These are phyloP conservation scores for Fusarium albidum DNA, from an alignment of 2,329 filamentous ascomycete genomes.

Conservation along the genomic window DNA sequence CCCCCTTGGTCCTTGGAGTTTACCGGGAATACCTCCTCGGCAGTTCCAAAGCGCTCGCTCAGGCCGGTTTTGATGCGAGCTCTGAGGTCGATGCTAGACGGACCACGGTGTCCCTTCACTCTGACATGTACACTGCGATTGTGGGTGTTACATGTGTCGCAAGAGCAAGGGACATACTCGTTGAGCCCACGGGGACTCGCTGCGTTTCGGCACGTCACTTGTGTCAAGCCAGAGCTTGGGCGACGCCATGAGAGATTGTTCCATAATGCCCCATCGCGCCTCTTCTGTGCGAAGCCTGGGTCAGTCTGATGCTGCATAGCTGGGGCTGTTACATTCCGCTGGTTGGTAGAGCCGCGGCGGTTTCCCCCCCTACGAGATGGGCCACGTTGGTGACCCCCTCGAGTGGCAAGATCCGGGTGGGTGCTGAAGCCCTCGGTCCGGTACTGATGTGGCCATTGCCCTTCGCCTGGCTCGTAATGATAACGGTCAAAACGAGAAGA, in stretches of 20 bases:
- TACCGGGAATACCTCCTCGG: conserved; percentile 41
- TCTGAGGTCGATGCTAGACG: conserved; percentile 33
- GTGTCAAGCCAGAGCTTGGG: conserved; percentile 13
- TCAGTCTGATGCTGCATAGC: conserved; percentile 10
- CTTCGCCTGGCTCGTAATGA: conserved; percentile 11
- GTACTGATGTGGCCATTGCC: conserved; percentile 21
- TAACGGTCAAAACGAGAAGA: conserved; percentile 16
- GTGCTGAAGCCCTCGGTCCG: conserved; percentile 18
- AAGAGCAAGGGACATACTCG: conserved; percentile 43
- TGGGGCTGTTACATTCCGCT: conserved; percentile 33
- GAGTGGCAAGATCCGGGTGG: conserved; percentile 5
- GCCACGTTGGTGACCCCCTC: conserved; percentile 23
- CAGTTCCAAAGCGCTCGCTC: conserved; percentile 38
- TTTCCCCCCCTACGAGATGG: conserved; percentile 15
- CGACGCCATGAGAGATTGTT: conserved; percentile 27
- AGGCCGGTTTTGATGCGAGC: conserved; percentile 43
- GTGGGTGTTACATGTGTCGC: conserved; percentile 38
- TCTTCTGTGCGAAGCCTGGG: conserved; percentile 16
- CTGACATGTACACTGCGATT: conserved; percentile 45
- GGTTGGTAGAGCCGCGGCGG: conserved; percentile 30
- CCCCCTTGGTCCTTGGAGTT: conserved; percentile 13
- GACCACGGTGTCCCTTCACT: conserved; percentile 10
- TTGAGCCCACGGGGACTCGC: conserved; percentile 6
- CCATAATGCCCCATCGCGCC: conserved; percentile 25
- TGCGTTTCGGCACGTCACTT: conserved; percentile 37